phyloP scores from a whole-genome alignment of 2,329 filamentous ascomycete species.

The Pestalotiopsis sp. region DNA sequence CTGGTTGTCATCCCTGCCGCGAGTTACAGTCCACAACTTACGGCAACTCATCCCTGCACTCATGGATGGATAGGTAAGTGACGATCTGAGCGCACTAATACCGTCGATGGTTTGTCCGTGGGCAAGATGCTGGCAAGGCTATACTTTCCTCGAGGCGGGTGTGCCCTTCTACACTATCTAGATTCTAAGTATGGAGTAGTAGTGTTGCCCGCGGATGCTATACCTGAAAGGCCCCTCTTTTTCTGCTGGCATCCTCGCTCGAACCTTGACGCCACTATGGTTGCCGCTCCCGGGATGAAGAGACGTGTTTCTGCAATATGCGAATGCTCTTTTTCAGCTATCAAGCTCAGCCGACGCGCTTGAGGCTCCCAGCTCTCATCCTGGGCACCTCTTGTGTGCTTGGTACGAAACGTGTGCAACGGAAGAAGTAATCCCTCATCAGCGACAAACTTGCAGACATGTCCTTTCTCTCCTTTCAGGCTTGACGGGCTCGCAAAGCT shows the following conservation, averaged over 20 bases:
- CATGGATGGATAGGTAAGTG: neutral
- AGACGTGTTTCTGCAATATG: neutral
- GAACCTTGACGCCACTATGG: constrained; percentile 3
- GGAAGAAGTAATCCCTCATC: neutral
- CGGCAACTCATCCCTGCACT: neutral
- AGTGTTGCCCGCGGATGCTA: neutral
- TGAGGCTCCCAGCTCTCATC: neutral
- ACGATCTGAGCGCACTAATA: neutral
- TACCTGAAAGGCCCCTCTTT: neutral
- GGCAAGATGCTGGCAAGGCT: neutral
- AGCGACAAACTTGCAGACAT: neutral
- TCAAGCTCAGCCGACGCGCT: neutral
- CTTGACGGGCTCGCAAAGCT: neutral
- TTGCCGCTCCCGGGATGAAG: neutral
- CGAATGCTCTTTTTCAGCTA: neutral
- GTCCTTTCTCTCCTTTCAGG: neutral
- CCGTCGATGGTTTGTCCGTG: neutral
- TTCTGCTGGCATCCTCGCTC: neutral
- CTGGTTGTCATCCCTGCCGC: neutral
- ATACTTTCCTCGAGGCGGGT: neutral
- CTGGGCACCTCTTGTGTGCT: neutral
- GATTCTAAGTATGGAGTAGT: neutral
- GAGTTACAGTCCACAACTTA: neutral
- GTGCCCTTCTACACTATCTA: neutral
- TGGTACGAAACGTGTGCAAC: neutral